phyloP scores from a whole-genome alignment of 2,329 filamentous ascomycete species.

The Pseudogymnoascus sp. region DNA sequence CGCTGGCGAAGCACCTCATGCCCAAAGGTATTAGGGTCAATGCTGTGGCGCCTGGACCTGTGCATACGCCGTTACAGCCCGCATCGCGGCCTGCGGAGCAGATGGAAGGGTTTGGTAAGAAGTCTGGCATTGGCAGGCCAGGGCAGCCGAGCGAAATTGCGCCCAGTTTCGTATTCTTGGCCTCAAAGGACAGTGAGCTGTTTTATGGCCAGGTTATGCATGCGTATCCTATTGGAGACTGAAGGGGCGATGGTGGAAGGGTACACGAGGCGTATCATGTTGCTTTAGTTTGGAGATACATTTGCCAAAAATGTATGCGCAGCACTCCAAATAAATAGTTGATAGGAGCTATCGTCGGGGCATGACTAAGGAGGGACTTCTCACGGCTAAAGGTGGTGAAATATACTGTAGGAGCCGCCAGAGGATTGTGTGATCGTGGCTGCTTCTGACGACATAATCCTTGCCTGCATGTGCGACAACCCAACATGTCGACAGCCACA shows the following conservation, averaged over 20 bases:
- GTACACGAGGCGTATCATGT: not conserved
- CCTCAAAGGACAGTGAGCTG: constrained; percentile 61
- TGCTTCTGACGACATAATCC: constrained; percentile 1
- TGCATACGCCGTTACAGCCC: constrained; percentile 53
- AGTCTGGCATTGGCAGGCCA: constrained; percentile 59
- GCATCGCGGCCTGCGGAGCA: not conserved
- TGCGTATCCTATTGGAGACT: not conserved
- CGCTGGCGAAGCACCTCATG: constrained; percentile 2
- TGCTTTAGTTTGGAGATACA: not conserved
- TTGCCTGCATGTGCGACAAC: constrained; percentile 2
- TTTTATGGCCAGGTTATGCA: constrained; percentile 59
- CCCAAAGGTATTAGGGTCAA: constrained; percentile 49
- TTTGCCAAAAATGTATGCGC: not conserved
- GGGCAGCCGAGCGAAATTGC: constrained; percentile 74
- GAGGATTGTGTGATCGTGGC: constrained; percentile 1
- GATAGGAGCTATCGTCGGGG: not conserved
- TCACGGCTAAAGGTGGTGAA: not conserved
- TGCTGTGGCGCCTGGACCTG: constrained; percentile 74
- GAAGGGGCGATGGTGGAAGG: not conserved
- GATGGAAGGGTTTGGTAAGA: not conserved
- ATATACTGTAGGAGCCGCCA: not conserved
- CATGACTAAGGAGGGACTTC: not conserved
- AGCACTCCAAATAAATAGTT: not conserved
- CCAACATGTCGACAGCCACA: not conserved
- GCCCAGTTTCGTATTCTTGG: constrained; percentile 70